Evolutionary conservation across 2,329 filamentous ascomycete genomes (phyloP).

Genomic region (Colletotrichum sp.): DNA sequence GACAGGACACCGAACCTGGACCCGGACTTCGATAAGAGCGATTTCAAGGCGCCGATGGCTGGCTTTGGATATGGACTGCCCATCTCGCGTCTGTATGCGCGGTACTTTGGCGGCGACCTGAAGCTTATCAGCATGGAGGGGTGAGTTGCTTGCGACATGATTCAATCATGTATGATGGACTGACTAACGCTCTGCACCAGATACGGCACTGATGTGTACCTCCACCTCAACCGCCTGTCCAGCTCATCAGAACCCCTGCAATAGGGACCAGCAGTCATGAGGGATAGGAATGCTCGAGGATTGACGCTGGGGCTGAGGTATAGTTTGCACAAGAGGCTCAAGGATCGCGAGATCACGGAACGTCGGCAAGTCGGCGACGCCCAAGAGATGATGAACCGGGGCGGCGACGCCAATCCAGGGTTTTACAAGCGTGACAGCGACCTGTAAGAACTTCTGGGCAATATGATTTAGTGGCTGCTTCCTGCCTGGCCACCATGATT

Average conservation of each 20-base stretch:
- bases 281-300: constrained; percentile 70
- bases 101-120: constrained; percentile 96
- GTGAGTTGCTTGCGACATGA: constrained; percentile 56
- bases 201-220: constrained; percentile 97
- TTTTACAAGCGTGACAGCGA: constrained; percentile 36
- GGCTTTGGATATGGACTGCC: constrained; percentile 98
- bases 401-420: constrained; percentile 24
- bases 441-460: constrained; percentile 30
- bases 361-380: constrained; percentile 90
- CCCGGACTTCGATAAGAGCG: constrained; percentile 97
- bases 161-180: neutral
- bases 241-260: constrained; percentile 96
- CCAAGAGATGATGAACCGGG: constrained; percentile 73
- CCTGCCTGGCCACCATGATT: neutral
- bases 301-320: constrained; percentile 64
- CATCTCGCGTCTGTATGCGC: constrained; percentile 90
- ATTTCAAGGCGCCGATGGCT: constrained; percentile 99
- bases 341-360: constrained; percentile 78
- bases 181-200: constrained; percentile 49
- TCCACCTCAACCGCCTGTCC: constrained; percentile 94
- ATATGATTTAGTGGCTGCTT: neutral
- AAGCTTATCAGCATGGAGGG: constrained; percentile 99
- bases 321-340: constrained; percentile 71
- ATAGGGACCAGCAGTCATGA: constrained; percentile 92
- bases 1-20: constrained; percentile 94